Evolutionary conservation across 768 basidiomycete genomes (phyloP), one percentile per base, ranked within the genome.

Genomic region (Tricholoma sp.): DNA sequence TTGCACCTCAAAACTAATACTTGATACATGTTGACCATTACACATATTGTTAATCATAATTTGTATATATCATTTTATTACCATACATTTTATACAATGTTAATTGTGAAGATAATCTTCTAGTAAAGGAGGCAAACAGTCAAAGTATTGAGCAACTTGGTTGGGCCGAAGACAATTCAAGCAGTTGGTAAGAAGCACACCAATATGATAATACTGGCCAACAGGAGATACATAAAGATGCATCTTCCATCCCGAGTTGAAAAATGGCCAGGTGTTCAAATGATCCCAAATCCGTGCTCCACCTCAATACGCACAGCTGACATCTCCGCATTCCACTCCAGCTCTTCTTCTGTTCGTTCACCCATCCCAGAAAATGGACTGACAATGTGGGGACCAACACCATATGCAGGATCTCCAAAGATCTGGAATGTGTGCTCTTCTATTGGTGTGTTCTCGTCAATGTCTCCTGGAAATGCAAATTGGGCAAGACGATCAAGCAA

Each of bases 201-300:
- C 64, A 39, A 67, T 56, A 21, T 59, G 57, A 52, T 71, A 72
- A 37, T 66, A 71, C 0, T 29, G 19, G 8, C 67, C 69, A 46
- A 69, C 60, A 16, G 65, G 66, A 4, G 61, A 66, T 0, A 9
- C 10, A 37, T 46, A 65, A 2, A 71, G 34, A 6, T 10, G 18
- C 24, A 27, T 5, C 24, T 2, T 27, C 24, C 24, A 27, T 27
- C 24, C 24, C 5, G 24, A 27, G 24, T 27, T 27, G 24, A 27
- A 5, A 27, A 27, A 27, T 27, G 24, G 24, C 24, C 24, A 27
- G 24, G 24, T 27, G 5, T 27, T 27, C 24, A 27, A 27, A 27
- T 5, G 5, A 27, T 27, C 24, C 24, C 24, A 27, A 27, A 27
- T 27, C 24, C 24, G 5, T 27, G 24, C 24, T 27, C 24, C 24